These are phyloP conservation scores for Dactylellina cionopaga DNA, from an alignment of 2,329 filamentous ascomycete genomes.

Conservation along the genomic window DNA sequence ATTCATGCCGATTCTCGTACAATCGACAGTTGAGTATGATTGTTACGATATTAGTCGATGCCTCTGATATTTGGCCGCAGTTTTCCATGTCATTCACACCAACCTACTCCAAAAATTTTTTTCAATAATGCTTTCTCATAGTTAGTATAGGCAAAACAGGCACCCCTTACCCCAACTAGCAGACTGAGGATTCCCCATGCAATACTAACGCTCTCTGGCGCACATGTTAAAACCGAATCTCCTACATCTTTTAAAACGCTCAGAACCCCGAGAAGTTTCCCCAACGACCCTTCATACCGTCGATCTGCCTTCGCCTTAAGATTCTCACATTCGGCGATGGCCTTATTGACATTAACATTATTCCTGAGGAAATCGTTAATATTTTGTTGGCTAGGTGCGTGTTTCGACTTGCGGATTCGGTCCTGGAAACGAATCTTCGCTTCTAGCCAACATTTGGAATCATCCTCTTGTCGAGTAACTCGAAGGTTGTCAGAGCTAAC, in stretches of 20 bases:
- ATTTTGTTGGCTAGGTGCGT: slow-evolving; percentile 16
- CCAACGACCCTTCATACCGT: not conserved
- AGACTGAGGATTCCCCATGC: slow-evolving; percentile 22
- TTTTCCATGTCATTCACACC: slow-evolving; percentile 38
- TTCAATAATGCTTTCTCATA: not conserved
- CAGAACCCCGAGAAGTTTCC: slow-evolving; percentile 4
- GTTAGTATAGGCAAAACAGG: not conserved
- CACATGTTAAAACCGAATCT: slow-evolving; percentile 8
- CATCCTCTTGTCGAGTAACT: not conserved
- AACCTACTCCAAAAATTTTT: not conserved
- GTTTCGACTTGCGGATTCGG: slow-evolving; percentile 3
- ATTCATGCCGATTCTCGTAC: slow-evolving; percentile 25
- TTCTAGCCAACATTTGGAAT: slow-evolving; percentile 29
- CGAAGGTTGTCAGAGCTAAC: not conserved
- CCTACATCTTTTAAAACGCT: slow-evolving; percentile 4
- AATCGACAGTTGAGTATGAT: slow-evolving; percentile 40
- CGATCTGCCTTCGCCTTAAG: slow-evolving; percentile 1
- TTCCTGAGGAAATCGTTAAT: slow-evolving; percentile 24
- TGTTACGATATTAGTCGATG: slow-evolving; percentile 27
- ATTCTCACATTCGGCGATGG: slow-evolving; percentile 23
- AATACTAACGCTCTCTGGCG: slow-evolving; percentile 6
- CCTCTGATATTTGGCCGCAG: slow-evolving; percentile 35
- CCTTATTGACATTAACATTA: slow-evolving; percentile 20
- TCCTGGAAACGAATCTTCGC: slow-evolving; percentile 22
- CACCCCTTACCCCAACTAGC: not conserved